Evolutionary conservation across 2,329 filamentous ascomycete species (phyloP).

Genomic region (Pezicula carpinea): DNA sequence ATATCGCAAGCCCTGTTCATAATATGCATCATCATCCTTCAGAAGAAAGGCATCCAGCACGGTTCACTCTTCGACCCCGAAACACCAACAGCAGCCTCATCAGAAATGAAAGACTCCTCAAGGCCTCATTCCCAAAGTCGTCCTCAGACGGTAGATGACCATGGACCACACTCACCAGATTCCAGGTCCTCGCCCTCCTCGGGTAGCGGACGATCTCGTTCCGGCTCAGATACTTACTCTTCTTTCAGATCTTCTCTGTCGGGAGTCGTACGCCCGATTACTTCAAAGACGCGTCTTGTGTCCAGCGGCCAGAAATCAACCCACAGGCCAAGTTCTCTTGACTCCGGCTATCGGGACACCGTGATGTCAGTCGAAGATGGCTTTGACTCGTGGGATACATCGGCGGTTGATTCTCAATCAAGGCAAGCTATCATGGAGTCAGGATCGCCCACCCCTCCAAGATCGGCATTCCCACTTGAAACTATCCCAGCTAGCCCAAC

Average conservation of each 20-base stretch:
- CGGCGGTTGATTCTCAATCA: conserved; percentile 57
- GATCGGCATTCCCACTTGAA: conserved; percentile 50
- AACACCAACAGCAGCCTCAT: conserved; percentile 9
- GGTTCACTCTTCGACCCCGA: conserved; percentile 20
- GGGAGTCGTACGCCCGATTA: conserved; percentile 47
- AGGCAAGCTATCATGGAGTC: conserved; percentile 51
- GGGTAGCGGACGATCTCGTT: conserved; percentile 40
- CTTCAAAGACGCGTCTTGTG: conserved; percentile 52
- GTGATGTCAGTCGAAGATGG: conserved; percentile 44
- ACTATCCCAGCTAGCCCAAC: conserved; percentile 66
- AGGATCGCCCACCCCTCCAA: conserved; percentile 30
- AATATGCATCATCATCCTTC: conserved; percentile 23
- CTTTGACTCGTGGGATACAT: conserved; percentile 75
- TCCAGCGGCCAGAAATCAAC: conserved; percentile 34
- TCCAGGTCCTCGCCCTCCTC: conserved; percentile 31
- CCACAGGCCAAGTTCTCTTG: conserved; percentile 42
- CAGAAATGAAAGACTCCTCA: conserved; percentile 18
- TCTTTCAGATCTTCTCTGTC: conserved; percentile 46
- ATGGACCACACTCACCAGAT: conserved; percentile 15
- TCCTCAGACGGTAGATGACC: conserved; percentile 10
- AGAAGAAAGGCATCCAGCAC: conserved; percentile 24
- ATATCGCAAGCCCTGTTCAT: conserved; percentile 23
- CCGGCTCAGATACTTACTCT: conserved; percentile 40
- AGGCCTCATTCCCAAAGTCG: conserved; percentile 12
- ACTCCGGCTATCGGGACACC: conserved; percentile 32